Conservation (phyloP, 345 rosid genomes). For the Lepidium sativum region DNA sequence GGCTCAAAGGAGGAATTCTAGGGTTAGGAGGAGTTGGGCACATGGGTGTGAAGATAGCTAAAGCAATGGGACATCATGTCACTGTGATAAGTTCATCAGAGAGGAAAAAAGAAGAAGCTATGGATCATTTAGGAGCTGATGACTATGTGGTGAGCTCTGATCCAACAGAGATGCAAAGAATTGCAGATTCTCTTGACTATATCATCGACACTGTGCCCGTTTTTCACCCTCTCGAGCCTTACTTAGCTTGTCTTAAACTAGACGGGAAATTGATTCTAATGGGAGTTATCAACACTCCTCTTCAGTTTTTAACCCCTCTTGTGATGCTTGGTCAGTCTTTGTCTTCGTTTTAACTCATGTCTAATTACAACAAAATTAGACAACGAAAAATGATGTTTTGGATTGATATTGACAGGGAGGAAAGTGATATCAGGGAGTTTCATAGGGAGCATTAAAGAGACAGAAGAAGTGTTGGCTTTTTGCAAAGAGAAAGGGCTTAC, state of each 20-base stretch:
- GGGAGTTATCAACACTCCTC: slow-evolving; percentile 35
- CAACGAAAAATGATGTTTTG: not conserved
- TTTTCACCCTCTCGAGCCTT: slow-evolving; percentile 32
- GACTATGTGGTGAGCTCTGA: slow-evolving; percentile 41
- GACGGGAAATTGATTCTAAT: slow-evolving; percentile 39
- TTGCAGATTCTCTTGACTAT: slow-evolving; percentile 34
- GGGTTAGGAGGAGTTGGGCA: slow-evolving; percentile 93
- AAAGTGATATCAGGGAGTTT: slow-evolving; percentile 52
- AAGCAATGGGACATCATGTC: slow-evolving; percentile 93
- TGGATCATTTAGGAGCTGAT: slow-evolving; percentile 40
- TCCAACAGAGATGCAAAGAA: slow-evolving; percentile 30
- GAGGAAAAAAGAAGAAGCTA: slow-evolving; percentile 31
- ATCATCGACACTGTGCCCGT: slow-evolving; percentile 47
- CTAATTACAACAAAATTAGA: not conserved
- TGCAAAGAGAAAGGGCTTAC: slow-evolving; percentile 48
- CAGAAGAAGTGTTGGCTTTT: slow-evolving; percentile 42
- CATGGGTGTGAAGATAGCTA: slow-evolving; percentile 94
- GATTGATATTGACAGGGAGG: slow-evolving; percentile 30
- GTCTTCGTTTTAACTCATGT: not conserved
- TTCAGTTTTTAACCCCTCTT: slow-evolving; percentile 27
- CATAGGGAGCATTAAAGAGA: slow-evolving; percentile 52
- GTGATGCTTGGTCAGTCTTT: slow-evolving; percentile 27
- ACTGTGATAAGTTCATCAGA: slow-evolving; percentile 93
- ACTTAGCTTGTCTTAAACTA: slow-evolving; percentile 36
- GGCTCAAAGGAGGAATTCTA: slow-evolving; percentile 33